Conservation (phyloP, 1,284 basidiomycete genomes). For the Cystobasidium pallidum region DNA sequence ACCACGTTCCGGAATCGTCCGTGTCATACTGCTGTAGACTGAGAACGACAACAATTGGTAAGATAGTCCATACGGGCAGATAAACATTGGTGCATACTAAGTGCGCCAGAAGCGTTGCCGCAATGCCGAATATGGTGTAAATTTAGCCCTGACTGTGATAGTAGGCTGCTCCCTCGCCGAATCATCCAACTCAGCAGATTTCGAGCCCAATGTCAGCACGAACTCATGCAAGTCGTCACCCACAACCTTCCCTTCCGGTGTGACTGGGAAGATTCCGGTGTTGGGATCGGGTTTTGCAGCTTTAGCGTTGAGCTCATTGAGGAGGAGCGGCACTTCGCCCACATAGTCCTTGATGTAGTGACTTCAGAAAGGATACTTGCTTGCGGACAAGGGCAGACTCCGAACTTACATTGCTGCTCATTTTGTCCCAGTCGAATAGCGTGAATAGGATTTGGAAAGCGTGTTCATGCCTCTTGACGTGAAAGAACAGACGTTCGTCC, state of each 20-base stretch:
- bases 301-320: slow-evolving; percentile 70
- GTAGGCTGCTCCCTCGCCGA: slow-evolving; percentile 34
- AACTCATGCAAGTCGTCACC: slow-evolving; percentile 70
- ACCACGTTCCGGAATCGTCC: slow-evolving; percentile 78
- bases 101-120: slow-evolving; percentile 62
- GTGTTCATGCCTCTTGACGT: slow-evolving; percentile 84
- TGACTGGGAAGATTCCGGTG: slow-evolving; percentile 72
- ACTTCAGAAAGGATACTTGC: background rate
- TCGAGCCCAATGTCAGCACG: slow-evolving; percentile 62
- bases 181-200: slow-evolving; percentile 41
- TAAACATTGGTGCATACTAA: slow-evolving; percentile 55
- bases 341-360: slow-evolving; percentile 59
- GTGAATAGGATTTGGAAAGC: slow-evolving; percentile 67
- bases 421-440: slow-evolving; percentile 77
- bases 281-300: slow-evolving; percentile 72
- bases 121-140: slow-evolving; percentile 88
- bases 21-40: slow-evolving; percentile 82
- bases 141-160: slow-evolving; percentile 71
- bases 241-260: slow-evolving; percentile 60
- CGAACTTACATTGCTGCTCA: slow-evolving; percentile 56
- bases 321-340: slow-evolving; percentile 72
- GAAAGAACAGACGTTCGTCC: slow-evolving; percentile 96
- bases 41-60: background rate
- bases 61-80: background rate
- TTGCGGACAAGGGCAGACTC: background rate